phyloP scores from a whole-genome alignment of 2,329 filamentous ascomycete genomes.

The Fusarium odoratissimum region DNA sequence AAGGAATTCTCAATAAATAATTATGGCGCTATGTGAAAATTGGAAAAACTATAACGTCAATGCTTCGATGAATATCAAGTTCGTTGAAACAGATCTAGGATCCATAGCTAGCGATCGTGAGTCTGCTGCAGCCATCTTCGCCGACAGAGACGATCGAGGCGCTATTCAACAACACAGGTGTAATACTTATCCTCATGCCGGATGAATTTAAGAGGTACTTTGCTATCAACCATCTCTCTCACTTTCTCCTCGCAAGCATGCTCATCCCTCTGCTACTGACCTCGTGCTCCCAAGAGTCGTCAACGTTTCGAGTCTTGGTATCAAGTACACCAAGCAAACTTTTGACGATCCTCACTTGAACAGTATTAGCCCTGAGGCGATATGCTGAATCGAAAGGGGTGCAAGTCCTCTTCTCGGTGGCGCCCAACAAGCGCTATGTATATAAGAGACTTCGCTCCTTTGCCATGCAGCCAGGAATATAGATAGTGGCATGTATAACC shows the following conservation, averaged over 20 bases:
- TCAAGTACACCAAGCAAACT: not conserved
- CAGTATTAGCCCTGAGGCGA: accelerated
- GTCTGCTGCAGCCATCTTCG: not conserved
- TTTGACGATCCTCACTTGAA: not conserved
- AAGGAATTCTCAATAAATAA: too few relatives aligned
- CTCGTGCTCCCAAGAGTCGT: not conserved
- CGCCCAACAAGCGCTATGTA: not conserved
- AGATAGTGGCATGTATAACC: not conserved
- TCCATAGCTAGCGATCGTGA: not conserved
- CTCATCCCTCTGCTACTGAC: not conserved
- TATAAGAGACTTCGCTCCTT: not conserved
- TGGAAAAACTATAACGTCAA: too few relatives aligned
- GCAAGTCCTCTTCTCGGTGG: not conserved
- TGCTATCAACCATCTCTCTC: not conserved
- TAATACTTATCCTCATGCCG: not conserved
- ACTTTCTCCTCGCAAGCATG: not conserved
- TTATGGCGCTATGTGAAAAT: too few relatives aligned
- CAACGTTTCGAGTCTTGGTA: not conserved
- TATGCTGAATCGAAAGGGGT: not conserved
- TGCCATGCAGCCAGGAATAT: not conserved
- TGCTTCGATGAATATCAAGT: not conserved
- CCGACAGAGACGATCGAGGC: not conserved
- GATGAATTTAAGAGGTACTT: not conserved
- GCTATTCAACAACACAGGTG: not conserved
- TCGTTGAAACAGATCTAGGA: not conserved